Evolutionary conservation across 2,329 filamentous ascomycete species (phyloP), one percentile per base, ranked within the genome.

Genomic region (Aspergillus brasiliensis): DNA sequence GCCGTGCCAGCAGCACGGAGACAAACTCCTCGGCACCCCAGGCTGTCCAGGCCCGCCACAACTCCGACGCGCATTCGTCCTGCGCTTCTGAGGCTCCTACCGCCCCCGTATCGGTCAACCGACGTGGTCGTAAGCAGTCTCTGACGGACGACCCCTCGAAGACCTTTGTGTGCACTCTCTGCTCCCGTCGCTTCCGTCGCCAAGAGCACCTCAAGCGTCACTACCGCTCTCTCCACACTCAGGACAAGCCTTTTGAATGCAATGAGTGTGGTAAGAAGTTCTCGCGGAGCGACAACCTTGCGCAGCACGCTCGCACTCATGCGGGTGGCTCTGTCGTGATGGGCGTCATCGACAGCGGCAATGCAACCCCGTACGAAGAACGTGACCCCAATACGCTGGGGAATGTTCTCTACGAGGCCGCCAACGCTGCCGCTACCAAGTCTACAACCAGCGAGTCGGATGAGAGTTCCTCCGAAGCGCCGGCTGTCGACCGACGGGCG

Each of bases 191-290:
- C 62, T 99, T 99, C 89, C 91, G 95, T 64, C 91, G 95, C 64
- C 95, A 99, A 80, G 95, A 99, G 79, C 95, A 99, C 74, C 87
- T 99, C 62, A 99, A 99, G 88, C 91, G 95, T 64, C 95, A 99
- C 83, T 97, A 97, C 84, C 89, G 95, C 69, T 98, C 95, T 60
- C 91, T 99, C 51, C 95, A 99, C 84, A 99, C 95, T 1, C 90
- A 96, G 74, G 95, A 98, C 76, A 99, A 98, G 88, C 95, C 95
- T 5, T 99, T 98, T 72, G 92, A 96, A 81, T 99, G 95, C 84
- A 86, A 88, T 67, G 94, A 99, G 81, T 99, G 95, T 73, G 94
- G 95, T 70, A 99, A 99, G 89, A 97, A 96, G 83, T 99, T 98
- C 82, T 98, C 94, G 19, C 90, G 95, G 71, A 96, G 91, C 69